Evolutionary conservation across 768 basidiomycete species (phyloP), one percentile per base, ranked within the genome.

Genomic region (Pleurotus salmoneostramineus): DNA sequence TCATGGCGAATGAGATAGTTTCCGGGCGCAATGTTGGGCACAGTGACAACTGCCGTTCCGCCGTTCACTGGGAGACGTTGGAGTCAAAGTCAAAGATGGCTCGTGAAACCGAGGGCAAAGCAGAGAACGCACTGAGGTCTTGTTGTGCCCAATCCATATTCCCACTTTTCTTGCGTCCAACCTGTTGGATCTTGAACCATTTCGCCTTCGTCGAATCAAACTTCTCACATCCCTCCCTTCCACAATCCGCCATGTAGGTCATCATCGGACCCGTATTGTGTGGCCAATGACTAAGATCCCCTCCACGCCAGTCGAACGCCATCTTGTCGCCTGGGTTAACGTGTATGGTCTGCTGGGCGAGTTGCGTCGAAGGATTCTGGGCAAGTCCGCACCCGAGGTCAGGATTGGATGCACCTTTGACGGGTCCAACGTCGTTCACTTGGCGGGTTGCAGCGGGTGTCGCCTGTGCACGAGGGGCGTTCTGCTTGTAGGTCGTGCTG

Each of bases 1-100:
- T 93, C 90, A 68, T 90, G 85, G 1, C 90, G 87, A 65, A 91
- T 68, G 58, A 93, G 74, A 68, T 92, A 92, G 62, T 87, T 82
- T 4, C 91, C 91, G 2, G 86, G 71, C 2, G 82, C 76, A 55
- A 93, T 67, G 47, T 77, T 79, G 15, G 85, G 85, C 47, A 87
- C 63, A 0, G 70, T 74, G 1, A 80, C 69, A 11, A 65, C 73
- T 0, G 77, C 76, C 2, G 75, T 67, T 2, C 55, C 63, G 6
- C 83, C 80, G 5, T 68, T 61, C 71, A 77, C 80, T 78, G 60
- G 27, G 21, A 3, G 21, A 27, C 21, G 21, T 27, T 27, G 21
- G 21, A 15, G 12, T 21, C 42, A 43, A 21, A 4, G 14, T 21
- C n/a, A 15, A 40, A 33, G 31, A 56, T 11, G 43, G 7, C 31